A percentile compares a stretch with the other conserved stretches of the same genome.
These are phyloP conservation scores for Anthoceros angustus DNA, from an alignment of 225 moss, liverwort and hornwort species.

Conservation along the genomic window DNA sequence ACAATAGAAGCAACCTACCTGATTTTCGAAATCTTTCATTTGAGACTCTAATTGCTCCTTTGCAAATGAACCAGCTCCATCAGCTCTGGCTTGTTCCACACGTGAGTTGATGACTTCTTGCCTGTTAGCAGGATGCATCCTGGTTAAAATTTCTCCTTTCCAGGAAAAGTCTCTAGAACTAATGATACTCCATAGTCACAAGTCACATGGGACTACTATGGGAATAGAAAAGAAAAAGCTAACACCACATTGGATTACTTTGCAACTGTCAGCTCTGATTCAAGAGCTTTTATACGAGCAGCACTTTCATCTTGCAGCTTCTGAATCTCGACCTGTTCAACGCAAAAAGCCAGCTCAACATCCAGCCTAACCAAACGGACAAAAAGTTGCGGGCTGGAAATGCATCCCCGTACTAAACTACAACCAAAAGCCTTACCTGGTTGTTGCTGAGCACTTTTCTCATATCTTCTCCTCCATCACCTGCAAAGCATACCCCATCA, in stretches of 20 bases:
- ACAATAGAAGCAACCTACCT: constrained; percentile 16
- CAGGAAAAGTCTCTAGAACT: neutral
- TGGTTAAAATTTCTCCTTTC: too few species aligned
- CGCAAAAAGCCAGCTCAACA: neutral
- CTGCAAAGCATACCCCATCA: constrained; percentile 14
- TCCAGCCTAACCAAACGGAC: neutral
- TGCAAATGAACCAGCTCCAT: constrained; percentile 61
- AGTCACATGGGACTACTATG: neutral
- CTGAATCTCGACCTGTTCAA: constrained; percentile 60
- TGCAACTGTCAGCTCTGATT: constrained; percentile 54
- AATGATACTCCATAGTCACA: constrained; percentile 3
- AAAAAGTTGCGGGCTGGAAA: neutral
- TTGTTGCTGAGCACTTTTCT: constrained; percentile 50
- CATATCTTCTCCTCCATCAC: constrained; percentile 49
- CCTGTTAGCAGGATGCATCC: constrained; percentile 13
- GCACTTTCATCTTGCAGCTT: constrained; percentile 53
- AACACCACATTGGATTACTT: constrained; percentile 20
- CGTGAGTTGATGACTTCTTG: constrained; percentile 59
- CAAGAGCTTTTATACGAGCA: constrained; percentile 43
- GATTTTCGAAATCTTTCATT: constrained; percentile 64
- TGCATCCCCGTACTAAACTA: constrained; percentile 3
- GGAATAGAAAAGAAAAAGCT: neutral
- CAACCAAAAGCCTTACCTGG: constrained; percentile 26
- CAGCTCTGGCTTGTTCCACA: constrained; percentile 66
- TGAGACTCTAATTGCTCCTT: constrained; percentile 62